Base-by-base conservation (phyloP, 2,329 filamentous ascomycete species). In the Colletotrichum sp. region DNA sequence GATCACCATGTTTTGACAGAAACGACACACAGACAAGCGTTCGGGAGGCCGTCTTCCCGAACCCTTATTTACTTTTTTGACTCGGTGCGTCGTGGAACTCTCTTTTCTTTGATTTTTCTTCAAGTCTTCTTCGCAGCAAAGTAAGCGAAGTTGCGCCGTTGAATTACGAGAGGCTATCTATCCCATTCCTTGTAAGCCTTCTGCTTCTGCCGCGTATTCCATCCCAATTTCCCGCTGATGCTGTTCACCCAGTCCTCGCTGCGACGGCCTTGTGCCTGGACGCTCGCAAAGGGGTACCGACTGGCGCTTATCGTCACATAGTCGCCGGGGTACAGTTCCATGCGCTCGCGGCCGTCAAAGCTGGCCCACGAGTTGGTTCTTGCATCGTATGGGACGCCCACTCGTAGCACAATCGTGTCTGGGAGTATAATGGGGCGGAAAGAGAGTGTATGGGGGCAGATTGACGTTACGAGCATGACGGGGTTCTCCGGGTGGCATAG, bases 351-450 rank as follows among this genome's bases (percentile, higher is more conserved):
- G 3, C 97, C 97, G 84, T 99, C 97, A 83, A 99, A 99, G 84
- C 95, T 98, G n/a, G 96, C 97, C 96, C 97, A 99, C 55, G 94
- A 96, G 79, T 92, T 94, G 6, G 95, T 96, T 66, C 97, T 90
- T 11, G 96, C 95, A 84, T 98, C 94, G 83, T 98, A 98, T 0
- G 97, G 97, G n/a, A 98, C 96, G 13, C 96, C 97, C 22, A 98
- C 90, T 48, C 97, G 92, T 75, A 99, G 88, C 2, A 98, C 96
- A 77, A 98, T 98, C 0, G 96, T 98, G 85, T 99, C 97, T 0
- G 97, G 97, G 4, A 98, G 89, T 81, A 98, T 97, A 80, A 98
- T 97, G n/a, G 96, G 96, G 13, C 97, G 91, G 89, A 98, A 98
- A 4, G 95, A 98, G 5, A 98, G 89, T 0, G 96, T 98, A 84